Base-by-base conservation (phyloP, 352 stramenopile genomes). In the Pythium scleroteichum region DNA sequence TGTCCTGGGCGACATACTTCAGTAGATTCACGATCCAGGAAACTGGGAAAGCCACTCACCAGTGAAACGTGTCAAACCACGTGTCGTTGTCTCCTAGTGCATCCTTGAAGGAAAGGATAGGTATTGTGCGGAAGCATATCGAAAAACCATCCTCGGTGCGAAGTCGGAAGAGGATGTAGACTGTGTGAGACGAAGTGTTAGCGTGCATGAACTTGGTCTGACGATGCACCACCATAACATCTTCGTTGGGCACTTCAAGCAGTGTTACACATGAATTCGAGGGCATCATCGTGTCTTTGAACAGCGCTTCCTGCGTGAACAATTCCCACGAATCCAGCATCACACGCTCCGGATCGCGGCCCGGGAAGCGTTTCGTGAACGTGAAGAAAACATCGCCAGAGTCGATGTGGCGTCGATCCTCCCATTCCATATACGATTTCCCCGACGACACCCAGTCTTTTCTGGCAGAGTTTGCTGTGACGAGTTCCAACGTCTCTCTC, bases 51-150 rank as follows among this genome's bases (percentile, higher is more conserved):
- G n/a, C 12, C 22, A 52, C 42, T 22, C 38, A 76, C 78, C 75
- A 87, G 56, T 85, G 73, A 56, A 85, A 85, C 29, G 79, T 63
- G 20, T 85, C 64, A 50, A 84, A 78, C 75, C 73, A 85, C 17
- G 55, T 35, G 27, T 82, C 75, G n/a, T 68, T 48, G 16, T 73
- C 60, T 17, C 67, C 72, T 23, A 85, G 59, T 4, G 73, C 58
- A 14, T 73, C 51, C 53, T 81, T 64, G 24, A 87, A 79, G 3
- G 51, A 54, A 0, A 70, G 78, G 24, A 68, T 69, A 9, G 76
- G 69, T 45, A 85, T 85, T 27, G 76, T 79, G 14, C 76, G 78
- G 62, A 88, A 79, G 40, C 75, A 82, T 16, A 84, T 48, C 26
- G 64, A 76, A 68, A 78, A 85, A 6, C 78, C 78, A 0, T 24